These are phyloP conservation scores for Backusella liffmaniae DNA, from an alignment of 192 early-diverging fungal species.

Conservation along the genomic window DNA sequence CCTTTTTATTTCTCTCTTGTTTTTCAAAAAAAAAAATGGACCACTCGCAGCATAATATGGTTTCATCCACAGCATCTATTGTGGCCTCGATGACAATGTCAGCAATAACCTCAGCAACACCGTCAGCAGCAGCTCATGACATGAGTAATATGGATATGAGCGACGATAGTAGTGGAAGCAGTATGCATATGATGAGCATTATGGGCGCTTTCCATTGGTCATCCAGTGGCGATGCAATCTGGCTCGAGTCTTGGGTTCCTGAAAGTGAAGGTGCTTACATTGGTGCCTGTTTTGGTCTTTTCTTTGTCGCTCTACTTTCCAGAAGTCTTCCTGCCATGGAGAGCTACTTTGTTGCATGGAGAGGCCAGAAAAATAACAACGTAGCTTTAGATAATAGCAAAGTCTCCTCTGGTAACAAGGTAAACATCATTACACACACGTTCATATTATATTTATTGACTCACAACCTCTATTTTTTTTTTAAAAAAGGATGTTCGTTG, in stretches of 20 bases:
- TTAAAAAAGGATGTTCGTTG: not conserved
- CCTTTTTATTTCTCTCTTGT: not conserved
- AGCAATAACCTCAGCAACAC: not conserved
- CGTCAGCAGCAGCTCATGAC: not conserved
- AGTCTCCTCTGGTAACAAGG: not conserved
- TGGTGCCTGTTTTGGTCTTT: constrained; percentile 46
- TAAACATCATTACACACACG: not conserved
- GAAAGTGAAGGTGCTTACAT: constrained; percentile 44
- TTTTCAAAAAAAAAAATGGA: constrained; percentile 2
- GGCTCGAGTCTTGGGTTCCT: constrained; percentile 42
- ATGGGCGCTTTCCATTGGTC: constrained; percentile 42
- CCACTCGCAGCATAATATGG: constrained; percentile 9
- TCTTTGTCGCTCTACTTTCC: constrained; percentile 43
- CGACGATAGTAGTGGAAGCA: not conserved
- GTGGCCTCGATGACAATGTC: not conserved
- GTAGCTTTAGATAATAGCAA: not conserved
- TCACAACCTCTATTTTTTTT: not conserved
- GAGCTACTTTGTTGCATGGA: constrained; percentile 41
- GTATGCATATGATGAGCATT: constrained; percentile 2
- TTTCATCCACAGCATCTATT: not conserved
- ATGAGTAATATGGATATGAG: constrained; percentile 1
- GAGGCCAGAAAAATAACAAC: constrained; percentile 30
- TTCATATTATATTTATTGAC: not conserved
- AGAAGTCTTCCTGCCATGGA: constrained; percentile 42
- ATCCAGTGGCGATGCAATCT: constrained; percentile 38